Evolutionary conservation across 805 yeast genomes (phyloP), one percentile per base, ranked within the genome.

Genomic region (Candida dajiaensis): DNA sequence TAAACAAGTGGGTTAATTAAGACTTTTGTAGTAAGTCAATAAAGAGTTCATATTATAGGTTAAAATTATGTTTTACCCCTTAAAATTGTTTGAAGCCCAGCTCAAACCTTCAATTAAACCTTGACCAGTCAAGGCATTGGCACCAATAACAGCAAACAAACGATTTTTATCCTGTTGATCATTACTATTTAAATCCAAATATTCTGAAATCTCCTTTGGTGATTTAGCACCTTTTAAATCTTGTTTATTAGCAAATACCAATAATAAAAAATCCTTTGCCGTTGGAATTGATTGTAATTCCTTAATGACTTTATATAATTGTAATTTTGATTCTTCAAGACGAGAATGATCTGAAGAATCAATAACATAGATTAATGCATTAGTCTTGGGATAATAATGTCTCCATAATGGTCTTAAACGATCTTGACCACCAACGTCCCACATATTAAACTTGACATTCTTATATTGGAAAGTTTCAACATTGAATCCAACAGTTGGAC

Each of bases 361-460:
- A 50, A 90, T 84, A 46, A 90, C 97, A 65, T 87, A 90, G 46
- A 90, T 88, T 48, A 90, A 74, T 10, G 96, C 96, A 62, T 89
- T 85, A 5, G 97, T 88, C 35, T 96, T 96, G 12, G 95, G 86
- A 67, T 85, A 89, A 68, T 90, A 90, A 63, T 90, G 97, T 66
- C 97, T 81, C 97, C 98, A 90, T 48, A 90, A 73, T 0, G 95
- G 95, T 62, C 97, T 79, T 56, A 89, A 78, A 65, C 95, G 74
- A 59, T 86, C 95, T 71, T 89, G 97, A 63, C 97, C 97, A 69
- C 97, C 97, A 50, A 94, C 94, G 66, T 87, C 95, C 95, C 95
- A 87, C 62, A 87, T 89, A 50, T 89, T 88, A 70, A 87, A 85
- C 47, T 85, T 81, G 48, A 86, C 83, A 64, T 85, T 85, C 63